Percentiles rank a stretch among this genome's conserved stretches.
These are phyloP conservation scores for Ochetophila trinervis DNA, from an alignment of 306 rosid species.

Conservation along the genomic window DNA sequence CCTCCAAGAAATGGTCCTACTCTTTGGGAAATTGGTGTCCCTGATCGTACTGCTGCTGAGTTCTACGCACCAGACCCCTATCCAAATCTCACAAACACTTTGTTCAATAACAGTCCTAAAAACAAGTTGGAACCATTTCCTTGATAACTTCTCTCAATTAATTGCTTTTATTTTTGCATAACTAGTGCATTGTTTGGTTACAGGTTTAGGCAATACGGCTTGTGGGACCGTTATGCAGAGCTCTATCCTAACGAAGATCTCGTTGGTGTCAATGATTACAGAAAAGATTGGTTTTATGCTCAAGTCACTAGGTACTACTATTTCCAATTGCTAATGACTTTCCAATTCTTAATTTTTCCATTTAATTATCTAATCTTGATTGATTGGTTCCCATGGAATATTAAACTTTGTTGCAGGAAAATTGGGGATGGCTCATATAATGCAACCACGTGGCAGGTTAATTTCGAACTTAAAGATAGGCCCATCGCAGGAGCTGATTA, in stretches of 20 bases:
- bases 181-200: too few species aligned
- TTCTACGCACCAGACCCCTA: constrained; percentile 38
- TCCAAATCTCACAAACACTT: constrained; percentile 18
- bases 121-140: constrained; percentile 18
- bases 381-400: background rate
- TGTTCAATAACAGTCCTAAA: background rate
- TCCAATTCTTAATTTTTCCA: too few species aligned
- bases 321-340: too few species aligned
- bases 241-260: constrained; percentile 39
- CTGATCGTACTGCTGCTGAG: constrained; percentile 48
- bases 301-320: constrained; percentile 33
- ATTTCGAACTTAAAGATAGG: constrained; percentile 25
- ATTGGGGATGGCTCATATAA: background rate
- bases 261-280: constrained; percentile 18
- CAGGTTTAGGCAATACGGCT: constrained; percentile 59
- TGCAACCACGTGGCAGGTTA: constrained; percentile 47
- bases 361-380: too few species aligned
- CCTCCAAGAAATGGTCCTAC: constrained; percentile 68
- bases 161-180: too few species aligned
- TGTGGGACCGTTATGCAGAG: constrained; percentile 49
- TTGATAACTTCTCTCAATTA: too few species aligned
- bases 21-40: constrained; percentile 58
- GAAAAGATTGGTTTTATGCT: constrained; percentile 46
- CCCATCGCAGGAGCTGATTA: constrained; percentile 27
- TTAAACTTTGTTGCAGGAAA: constrained; percentile 15